These are phyloP conservation scores for Rauvolfia tetraphylla DNA, from an alignment of 257 asterid species.

Conservation along the genomic window DNA sequence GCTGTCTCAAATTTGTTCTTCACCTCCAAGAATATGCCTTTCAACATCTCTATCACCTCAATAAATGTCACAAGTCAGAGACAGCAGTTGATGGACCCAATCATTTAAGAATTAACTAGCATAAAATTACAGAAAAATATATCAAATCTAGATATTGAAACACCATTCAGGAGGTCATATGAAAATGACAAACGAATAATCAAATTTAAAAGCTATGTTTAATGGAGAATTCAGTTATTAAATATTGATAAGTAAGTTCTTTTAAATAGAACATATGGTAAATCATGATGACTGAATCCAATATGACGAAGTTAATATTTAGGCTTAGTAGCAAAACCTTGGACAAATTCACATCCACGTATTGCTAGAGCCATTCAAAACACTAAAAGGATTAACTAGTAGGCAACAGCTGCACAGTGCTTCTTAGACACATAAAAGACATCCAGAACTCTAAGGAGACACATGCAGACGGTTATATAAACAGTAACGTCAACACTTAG, in stretches of 20 bases:
- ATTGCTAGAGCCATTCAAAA: background rate
- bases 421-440: background rate
- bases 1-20: slow-evolving; percentile 94
- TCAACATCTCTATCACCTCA: slow-evolving; percentile 71
- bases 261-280: background rate
- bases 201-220: background rate
- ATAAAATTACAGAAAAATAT: background rate
- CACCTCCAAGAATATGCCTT: slow-evolving; percentile 84
- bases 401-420: background rate
- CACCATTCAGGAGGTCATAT: background rate
- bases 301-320: background rate
- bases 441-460: background rate
- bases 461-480: background rate
- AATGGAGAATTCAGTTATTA: background rate
- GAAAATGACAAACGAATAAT: background rate
- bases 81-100: background rate
- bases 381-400: background rate
- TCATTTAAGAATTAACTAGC: background rate
- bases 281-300: background rate
- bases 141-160: background rate
- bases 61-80: slow-evolving; percentile 29
- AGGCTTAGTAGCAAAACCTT: background rate
- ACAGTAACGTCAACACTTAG: background rate
- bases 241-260: background rate
- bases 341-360: background rate